Base-by-base conservation (phyloP, 257 asterid species). In the Coffea canephora region DNA sequence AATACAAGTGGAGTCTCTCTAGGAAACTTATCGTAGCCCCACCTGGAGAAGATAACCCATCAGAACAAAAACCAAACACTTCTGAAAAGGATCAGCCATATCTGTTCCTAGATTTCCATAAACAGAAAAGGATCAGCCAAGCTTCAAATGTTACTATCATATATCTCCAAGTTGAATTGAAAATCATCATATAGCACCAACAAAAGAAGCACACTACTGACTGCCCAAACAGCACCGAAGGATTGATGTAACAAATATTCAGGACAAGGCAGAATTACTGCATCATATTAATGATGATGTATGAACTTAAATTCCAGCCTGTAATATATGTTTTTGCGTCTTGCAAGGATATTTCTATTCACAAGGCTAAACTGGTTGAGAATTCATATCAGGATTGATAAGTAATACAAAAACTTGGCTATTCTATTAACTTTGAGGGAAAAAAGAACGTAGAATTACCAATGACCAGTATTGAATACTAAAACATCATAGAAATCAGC, bases 381-480 rank as follows among this genome's bases (percentile, higher is more conserved):
- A 61, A 65, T 8, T 36, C 16, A 54, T 43, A 16, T 19, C 69
- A 55, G 69, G 39, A 55, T 73, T 75, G 45, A 65, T 66, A 39
- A 57, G 57, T 59, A 57, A 62, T 3, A n/a, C n/a, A 14, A n/a
- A 62, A 62, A 62, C 34, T 43, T 13, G 57, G 73, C 65, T 31
- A 25, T 31, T 15, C 41, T 48, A 46, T n/a, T 34, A 8, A 54
- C 27, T 48, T 77, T 4, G 15, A 48, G 18, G 1, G 64, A 65
- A 52, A 69, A 68, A 23, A 18, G 86, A 85, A 77, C 9, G 71
- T 78, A 77, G 79, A 83, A 67, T 91, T 80, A 94, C 99, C 98
- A 96, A 80, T 94, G 98, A 73, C 99, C 97, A 77, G 98, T 96
- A 84, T 94, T 96, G 90, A 94, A 96, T 80, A 96, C 87, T 72